Conservation (phyloP, 805 yeast species). For the Yamadazyma scolyti region DNA sequence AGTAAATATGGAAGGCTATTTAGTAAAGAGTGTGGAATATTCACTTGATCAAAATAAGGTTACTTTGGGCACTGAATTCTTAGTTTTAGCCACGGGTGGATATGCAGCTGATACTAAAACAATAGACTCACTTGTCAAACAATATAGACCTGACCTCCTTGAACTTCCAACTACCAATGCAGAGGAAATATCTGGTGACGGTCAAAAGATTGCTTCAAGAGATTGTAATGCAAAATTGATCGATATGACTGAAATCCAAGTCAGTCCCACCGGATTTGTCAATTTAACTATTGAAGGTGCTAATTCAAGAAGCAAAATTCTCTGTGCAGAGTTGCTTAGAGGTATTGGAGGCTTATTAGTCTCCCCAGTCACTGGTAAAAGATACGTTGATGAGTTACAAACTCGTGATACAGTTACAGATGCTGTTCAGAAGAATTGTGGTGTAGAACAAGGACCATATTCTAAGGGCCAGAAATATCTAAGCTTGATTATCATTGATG, state of each 20-base stretch:
- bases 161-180: constrained; percentile 56
- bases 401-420: constrained; percentile 53
- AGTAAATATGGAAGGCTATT: constrained; percentile 19
- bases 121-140: constrained; percentile 29
- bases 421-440: constrained; percentile 30
- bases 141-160: constrained; percentile 45
- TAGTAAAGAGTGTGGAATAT: constrained; percentile 44
- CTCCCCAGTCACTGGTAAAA: constrained; percentile 38
- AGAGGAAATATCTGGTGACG: constrained; percentile 55
- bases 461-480: constrained; percentile 10
- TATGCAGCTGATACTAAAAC: constrained; percentile 42
- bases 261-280: constrained; percentile 62
- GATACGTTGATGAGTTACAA: constrained; percentile 52
- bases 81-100: constrained; percentile 61
- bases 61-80: constrained; percentile 15
- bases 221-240: constrained; percentile 46
- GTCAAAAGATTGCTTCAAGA: constrained; percentile 44
- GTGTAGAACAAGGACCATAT: constrained; percentile 10
- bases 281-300: constrained; percentile 32
- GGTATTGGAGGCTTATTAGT: constrained; percentile 57
- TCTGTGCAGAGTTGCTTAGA: constrained; percentile 59
- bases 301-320: constrained; percentile 25
- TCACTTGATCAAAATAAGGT: constrained; percentile 6
- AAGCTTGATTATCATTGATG: constrained; percentile 33
- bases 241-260: constrained; percentile 58